Base-by-base conservation (phyloP, 73 alveolate genomes). In the Diophrys sp. region DNA sequence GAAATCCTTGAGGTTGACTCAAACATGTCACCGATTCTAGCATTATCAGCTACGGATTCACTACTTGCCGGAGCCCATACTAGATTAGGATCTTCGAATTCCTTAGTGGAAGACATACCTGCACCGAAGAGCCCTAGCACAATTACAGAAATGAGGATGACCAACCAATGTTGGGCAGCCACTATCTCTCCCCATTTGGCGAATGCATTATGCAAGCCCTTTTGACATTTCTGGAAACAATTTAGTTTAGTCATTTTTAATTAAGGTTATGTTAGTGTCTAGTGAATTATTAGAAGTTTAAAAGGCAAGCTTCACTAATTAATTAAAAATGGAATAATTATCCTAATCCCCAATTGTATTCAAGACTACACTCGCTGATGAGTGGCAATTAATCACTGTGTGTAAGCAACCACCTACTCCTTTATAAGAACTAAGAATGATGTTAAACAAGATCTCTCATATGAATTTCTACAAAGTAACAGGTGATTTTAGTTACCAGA, bases 51-150 rank as follows among this genome's bases (percentile, higher is more conserved):
- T 11, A 14, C 32, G n/a, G 72, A 2, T 25, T 62, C 8, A 25
- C 72, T 62, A 25, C n/a, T 29, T 14, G 26, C 72, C 5, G 72
- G 72, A 2, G 32, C 30, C 72, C 72, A 62, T 25, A 62, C 62
- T 44, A 44, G 62, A 5, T 44, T 11, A 44, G 62, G 62, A 29
- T 62, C 72, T 23, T 14, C 5, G 72, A 62, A 62, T n/a, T 62
- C 72, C 29, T 62, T 29, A 11, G 5, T 2, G 33, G 2, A 14
- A 23, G 72, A 23, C 72, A 62, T 25, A 14, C 72, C 72, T 2
- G 72, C 72, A 14, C 26, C 30, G 29, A 62, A 62, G 26, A 29
- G 31, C 14, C 72, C 72, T 23, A 62, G 29, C 31, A 62, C 2
- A 62, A 62, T 62, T 25, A n/a, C 33, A 14, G 72, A 5, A 11